Conservation (phyloP, 2,329 filamentous ascomycete species). For the Pseudocercospora cruenta region DNA sequence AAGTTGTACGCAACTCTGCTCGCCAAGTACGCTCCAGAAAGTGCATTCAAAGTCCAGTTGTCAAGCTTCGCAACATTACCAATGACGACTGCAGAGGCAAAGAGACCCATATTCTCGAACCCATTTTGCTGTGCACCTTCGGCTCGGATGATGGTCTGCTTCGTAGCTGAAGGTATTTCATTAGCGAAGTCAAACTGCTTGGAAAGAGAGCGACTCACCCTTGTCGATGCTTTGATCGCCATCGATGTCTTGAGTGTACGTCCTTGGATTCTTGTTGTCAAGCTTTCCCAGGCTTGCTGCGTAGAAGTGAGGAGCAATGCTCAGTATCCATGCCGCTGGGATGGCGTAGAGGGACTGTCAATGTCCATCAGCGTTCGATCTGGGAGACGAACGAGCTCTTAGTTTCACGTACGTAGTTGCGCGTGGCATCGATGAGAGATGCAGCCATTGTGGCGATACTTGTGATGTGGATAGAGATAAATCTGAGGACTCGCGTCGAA, state of each 20-base stretch:
- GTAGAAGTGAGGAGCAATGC: background rate
- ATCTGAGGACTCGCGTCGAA: too few species aligned
- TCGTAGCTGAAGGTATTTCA: constrained; percentile 32
- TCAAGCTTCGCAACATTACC: constrained; percentile 43
- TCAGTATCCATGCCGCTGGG: constrained; percentile 32
- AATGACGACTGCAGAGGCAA: constrained; percentile 45
- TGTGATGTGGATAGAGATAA: background rate
- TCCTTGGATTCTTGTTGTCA: constrained; percentile 23
- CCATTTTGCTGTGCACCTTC: constrained; percentile 45
- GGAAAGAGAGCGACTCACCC: background rate
- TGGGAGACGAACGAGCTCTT: too few species aligned
- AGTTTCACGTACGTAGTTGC: constrained; percentile 15
- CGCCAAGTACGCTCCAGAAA: constrained; percentile 34
- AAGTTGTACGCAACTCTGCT: constrained; percentile 37
- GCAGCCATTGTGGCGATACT: constrained; percentile 13
- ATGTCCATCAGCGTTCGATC: background rate
- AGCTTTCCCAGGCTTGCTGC: constrained; percentile 15
- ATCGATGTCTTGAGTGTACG: constrained; percentile 15
- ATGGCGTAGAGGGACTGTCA: constrained; percentile 34
- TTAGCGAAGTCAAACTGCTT: background rate
- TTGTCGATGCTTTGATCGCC: constrained; percentile 26
- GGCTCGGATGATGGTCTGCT: constrained; percentile 40
- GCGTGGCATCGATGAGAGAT: constrained; percentile 16
- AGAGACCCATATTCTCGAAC: constrained; percentile 46
- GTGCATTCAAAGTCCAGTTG: constrained; percentile 32